Base-by-base conservation (phyloP, 306 rosid genomes). In the Castanea sativa region DNA sequence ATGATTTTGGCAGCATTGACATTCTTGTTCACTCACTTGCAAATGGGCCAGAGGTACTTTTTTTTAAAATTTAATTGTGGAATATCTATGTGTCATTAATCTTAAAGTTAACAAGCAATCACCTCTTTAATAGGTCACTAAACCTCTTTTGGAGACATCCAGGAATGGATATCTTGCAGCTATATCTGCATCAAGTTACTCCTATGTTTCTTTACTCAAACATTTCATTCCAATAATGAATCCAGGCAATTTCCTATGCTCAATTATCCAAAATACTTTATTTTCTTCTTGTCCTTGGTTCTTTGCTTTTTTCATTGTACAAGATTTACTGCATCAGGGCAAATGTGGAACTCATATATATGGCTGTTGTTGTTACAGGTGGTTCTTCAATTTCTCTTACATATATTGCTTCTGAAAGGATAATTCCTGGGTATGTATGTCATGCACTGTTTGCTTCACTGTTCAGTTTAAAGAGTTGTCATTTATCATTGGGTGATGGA, bases 11-110 rank as follows among this genome's bases (percentile, higher is more conserved):
- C 83, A 95, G 92, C 90, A 90, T 95, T 74, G 99, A 95, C 85
- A 91, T 95, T 76, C 98, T 95, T 73, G 99, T 95, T 80, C 99
- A 95, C 87, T 93, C 99, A n/a, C 99, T 95, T 83, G 99, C 99
- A 60, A 95, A 95, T 83, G 98, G 92, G 74, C 99, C 99, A n/a
- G 99, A 95, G 95, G 98, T 95, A 85, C 18, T 21, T n/a, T 55
- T n/a, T 60, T 77, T 78, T 68, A 77, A 77, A 3, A 2, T 78
- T 68, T 75, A 4, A 5, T 18, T 5, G 20, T 65, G 16, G 53
- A 75, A 45, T 65, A 51, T 63, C 68, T 79, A 1, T 35, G 25
- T 73, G 19, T 55, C 30, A 73, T 73, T 60, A 75, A 6, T 55
- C 18, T 72, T 23, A 63, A 69, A 65, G 13, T 78, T 55, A 79